A percentile compares a stretch with the other conserved stretches of the same genome.
Conservation (phyloP, 139 green algal species). For the Auxenochlorella pyrenoidosa region DNA sequence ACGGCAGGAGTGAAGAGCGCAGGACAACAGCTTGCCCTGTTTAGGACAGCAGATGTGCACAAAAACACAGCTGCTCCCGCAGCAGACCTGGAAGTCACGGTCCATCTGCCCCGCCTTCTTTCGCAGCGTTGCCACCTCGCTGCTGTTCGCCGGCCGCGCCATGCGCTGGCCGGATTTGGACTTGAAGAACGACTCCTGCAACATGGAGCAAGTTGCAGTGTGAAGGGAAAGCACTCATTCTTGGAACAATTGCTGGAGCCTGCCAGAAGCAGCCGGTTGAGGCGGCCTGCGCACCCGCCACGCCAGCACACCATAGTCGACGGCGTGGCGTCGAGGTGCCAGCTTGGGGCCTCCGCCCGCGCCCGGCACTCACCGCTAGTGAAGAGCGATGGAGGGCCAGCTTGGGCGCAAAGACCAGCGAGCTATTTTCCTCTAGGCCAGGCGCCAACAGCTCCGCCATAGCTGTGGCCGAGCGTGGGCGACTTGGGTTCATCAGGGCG, state of each 20-base stretch:
- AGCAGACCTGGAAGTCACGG: conserved; percentile 10
- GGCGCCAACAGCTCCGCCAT: neutral
- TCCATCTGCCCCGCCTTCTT: neutral
- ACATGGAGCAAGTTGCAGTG: neutral
- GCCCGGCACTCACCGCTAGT: no score
- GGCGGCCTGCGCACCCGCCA: no score
- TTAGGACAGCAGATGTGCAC: no score
- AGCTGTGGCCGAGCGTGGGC: neutral
- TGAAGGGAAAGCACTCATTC: neutral
- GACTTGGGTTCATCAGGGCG: neutral
- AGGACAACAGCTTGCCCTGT: no score
- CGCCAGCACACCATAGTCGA: no score
- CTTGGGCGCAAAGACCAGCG: no score
- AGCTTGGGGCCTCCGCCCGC: no score
- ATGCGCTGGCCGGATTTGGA: neutral
- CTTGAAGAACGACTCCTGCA: conserved; percentile 35
- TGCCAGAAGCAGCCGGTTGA: no score
- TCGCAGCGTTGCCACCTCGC: conserved; percentile 17
- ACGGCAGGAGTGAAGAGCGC: no score
- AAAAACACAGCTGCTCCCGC: neutral
- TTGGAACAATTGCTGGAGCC: no score
- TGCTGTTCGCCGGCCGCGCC: neutral
- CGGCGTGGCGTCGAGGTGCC: no score
- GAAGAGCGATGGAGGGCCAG: no score
- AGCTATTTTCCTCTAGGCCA: neutral